These are phyloP conservation scores for Cladosporium sp. DNA, from an alignment of 2,329 filamentous ascomycete genomes.

Conservation along the genomic window DNA sequence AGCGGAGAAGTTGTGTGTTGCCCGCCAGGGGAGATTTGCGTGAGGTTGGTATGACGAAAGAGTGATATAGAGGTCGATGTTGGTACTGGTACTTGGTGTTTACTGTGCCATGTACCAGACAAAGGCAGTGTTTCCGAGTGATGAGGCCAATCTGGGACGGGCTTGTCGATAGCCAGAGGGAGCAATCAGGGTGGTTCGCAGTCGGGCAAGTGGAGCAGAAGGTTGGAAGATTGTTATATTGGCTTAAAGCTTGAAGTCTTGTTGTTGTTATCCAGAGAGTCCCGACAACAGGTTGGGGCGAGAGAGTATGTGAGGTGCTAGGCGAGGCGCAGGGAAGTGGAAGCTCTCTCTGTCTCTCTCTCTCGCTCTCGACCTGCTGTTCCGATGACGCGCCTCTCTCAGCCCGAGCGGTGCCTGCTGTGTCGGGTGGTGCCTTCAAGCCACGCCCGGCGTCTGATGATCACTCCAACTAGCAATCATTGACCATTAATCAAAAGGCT, in stretches of 20 bases:
- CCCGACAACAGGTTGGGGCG: neutral
- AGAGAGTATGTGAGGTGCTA: neutral
- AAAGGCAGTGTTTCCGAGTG: neutral
- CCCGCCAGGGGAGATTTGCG: neutral
- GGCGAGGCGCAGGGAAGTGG: neutral
- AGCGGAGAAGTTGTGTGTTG: neutral
- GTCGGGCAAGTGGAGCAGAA: neutral
- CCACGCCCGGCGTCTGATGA: neutral
- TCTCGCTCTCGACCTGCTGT: neutral
- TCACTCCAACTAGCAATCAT: neutral
- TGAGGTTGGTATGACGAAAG: neutral
- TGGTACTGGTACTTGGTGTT: neutral
- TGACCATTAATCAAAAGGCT: neutral
- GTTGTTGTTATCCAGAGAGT: too few relatives aligned
- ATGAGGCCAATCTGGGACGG: neutral
- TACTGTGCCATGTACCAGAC: neutral
- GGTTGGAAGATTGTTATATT: neutral
- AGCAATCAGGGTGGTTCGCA: neutral
- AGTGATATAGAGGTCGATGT: neutral
- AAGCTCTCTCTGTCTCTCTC: too few relatives aligned
- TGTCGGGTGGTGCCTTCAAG: neutral
- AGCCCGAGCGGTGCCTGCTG: neutral
- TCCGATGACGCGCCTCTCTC: neutral
- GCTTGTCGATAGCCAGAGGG: neutral
- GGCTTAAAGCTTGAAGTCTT: neutral